These are phyloP conservation scores for Coelastrella sp. DNA, from an alignment of 139 green algal genomes.

Conservation along the genomic window DNA sequence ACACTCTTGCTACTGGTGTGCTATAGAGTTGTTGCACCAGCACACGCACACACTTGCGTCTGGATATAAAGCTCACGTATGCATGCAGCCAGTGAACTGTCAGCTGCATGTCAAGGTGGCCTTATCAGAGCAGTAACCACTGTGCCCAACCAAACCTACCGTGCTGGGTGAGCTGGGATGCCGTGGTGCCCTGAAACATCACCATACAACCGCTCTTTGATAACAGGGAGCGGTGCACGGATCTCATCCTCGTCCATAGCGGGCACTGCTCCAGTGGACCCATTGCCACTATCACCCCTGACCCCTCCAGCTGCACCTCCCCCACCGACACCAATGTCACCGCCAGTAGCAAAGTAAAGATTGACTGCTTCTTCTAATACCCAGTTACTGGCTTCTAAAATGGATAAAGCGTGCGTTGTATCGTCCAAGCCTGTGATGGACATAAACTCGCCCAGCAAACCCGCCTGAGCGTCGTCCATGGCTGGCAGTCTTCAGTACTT, in stretches of 20 bases:
- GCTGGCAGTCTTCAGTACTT: no score
- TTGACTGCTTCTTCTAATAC: constrained; percentile 74
- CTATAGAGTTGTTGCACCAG: not conserved
- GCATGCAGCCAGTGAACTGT: no score
- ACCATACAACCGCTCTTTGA: constrained; percentile 74
- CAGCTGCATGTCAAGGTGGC: no score
- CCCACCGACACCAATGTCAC: constrained; percentile 23
- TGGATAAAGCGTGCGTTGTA: constrained; percentile 45
- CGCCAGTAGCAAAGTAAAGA: constrained; percentile 68
- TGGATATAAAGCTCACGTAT: no score
- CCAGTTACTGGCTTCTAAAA: constrained; percentile 66
- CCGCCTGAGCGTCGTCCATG: constrained; percentile 39
- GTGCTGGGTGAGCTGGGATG: not conserved
- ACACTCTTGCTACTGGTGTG: no score
- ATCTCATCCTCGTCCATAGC: constrained; percentile 39
- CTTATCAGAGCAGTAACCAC: no score
- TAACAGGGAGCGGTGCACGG: constrained; percentile 64
- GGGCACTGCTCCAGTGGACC: constrained; percentile 22
- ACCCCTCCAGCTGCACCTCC: not conserved
- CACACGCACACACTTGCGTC: not conserved
- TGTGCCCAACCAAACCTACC: constrained; percentile 3
- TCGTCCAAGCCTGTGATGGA: constrained; percentile 40
- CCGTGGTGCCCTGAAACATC: constrained; percentile 49
- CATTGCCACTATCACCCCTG: not conserved
- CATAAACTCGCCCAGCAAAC: constrained; percentile 36